Evolutionary conservation across 306 rosid genomes (phyloP), one percentile per base, ranked within the genome.

Genomic region (Fragaria nilgerrensis): DNA sequence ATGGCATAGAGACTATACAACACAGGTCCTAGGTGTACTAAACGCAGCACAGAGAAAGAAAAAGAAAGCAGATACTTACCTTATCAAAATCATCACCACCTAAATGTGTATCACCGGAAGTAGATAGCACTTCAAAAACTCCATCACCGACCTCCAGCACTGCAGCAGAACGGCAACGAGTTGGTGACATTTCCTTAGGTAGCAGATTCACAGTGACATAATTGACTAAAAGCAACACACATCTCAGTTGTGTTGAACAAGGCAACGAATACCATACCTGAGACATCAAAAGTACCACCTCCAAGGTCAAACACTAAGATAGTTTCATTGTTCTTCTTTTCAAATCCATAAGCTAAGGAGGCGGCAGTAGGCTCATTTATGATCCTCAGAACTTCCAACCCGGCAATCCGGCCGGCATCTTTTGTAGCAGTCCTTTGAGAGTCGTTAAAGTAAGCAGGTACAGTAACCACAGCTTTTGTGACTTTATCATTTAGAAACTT

Each of bases 61-160:
- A 64, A 36, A 36, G 41, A 52, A 68, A 15, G 5, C 36, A 59
- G 71, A 68, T 4, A 43, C 49, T 11, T 36, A 93, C 98, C 96
- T 93, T 93, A 62, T 93, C 98, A 50, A 93, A 93, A 83, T 93
- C 98, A 81, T 93, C 98, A 80, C 98, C 98, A n/a, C n/a, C n/a
- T n/a, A n/a, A n/a, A n/a, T n/a, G n/a, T n/a, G n/a, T n/a, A n/a
- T n/a, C n/a, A n/a, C n/a, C n/a, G n/a, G n/a, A n/a, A n/a, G n/a
- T n/a, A n/a, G n/a, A n/a, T n/a, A n/a, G n/a, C n/a, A n/a, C n/a
- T n/a, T n/a, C n/a, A n/a, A n/a, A n/a, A n/a, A n/a, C n/a, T n/a
- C n/a, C n/a, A n/a, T n/a, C n/a, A n/a, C n/a, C n/a, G n/a, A n/a
- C n/a, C n/a, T n/a, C n/a, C n/a, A n/a, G n/a, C n/a, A n/a, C n/a